Percentiles rank a stretch among this genome's conserved stretches.
These are phyloP conservation scores for Chlamydomonas sphaeroides DNA, from an alignment of 139 green algal species.

Conservation along the genomic window DNA sequence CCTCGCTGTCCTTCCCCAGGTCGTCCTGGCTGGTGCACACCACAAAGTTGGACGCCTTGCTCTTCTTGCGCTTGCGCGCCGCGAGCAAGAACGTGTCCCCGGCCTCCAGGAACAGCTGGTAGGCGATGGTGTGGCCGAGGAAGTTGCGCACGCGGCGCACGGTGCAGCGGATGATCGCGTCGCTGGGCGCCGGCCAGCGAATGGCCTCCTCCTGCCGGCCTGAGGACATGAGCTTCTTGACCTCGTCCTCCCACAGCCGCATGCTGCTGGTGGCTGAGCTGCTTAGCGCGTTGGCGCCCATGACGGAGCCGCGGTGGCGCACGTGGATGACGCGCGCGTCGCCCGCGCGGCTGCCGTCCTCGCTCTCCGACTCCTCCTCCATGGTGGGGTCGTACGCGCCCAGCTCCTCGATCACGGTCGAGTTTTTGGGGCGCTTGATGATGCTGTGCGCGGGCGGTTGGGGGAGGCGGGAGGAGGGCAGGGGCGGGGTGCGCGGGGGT, in stretches of 20 bases:
- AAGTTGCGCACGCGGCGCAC: constrained; percentile 49
- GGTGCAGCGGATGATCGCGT: constrained; percentile 54
- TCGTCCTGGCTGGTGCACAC: constrained; percentile 21
- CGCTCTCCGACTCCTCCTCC: not conserved
- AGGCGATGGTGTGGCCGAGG: constrained; percentile 28
- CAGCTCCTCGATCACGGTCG: not conserved
- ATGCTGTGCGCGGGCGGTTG: not conserved
- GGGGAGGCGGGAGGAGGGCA: not conserved
- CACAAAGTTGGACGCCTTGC: constrained; percentile 47
- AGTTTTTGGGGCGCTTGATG: constrained; percentile 1
- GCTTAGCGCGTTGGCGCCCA: not conserved
- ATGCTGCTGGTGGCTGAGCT: not conserved
- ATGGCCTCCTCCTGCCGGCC: constrained; percentile 46
- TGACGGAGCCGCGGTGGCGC: no score
- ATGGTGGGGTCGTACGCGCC: not conserved
- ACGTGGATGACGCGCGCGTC: no score
- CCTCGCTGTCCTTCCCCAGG: constrained; percentile 7
- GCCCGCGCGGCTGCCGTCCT: not conserved
- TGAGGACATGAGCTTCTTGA: constrained; percentile 15
- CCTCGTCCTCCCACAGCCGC: constrained; percentile 44
- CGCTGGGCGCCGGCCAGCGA: constrained; percentile 37
- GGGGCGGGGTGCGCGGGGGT: not conserved
- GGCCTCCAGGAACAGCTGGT: constrained; percentile 67
- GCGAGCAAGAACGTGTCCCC: constrained; percentile 81
- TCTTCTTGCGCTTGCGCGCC: constrained; percentile 89